Base-by-base conservation (phyloP, 441 rosid genomes). In the Pelargonium cotyledonis region DNA sequence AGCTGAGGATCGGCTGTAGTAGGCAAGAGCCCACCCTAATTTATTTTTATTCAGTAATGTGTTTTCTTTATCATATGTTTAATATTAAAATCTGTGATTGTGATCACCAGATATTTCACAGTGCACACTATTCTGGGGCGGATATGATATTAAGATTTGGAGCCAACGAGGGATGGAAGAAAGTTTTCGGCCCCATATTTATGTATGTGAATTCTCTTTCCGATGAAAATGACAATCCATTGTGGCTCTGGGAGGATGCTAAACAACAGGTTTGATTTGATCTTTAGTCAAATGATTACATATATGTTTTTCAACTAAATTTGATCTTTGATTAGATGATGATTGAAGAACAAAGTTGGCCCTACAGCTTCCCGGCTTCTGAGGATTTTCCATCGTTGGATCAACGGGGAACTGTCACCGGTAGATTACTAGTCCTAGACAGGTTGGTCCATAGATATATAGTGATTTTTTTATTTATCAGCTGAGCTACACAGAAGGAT, bases 121-220 rank as follows among this genome's bases (percentile, higher is more conserved):
- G 96, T 69, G 91, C 97, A 26, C 98, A 93, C 57, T 93, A 91
- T 38, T 77, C 75, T 0, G 98, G 97, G 53, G 90, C 83, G 14
- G 98, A 91, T 29, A 69, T 91, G 88, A 89, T 87, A 66, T 80
- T 80, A 77, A 91, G 80, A 70, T 67, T 93, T 2, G 75, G 76
- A 79, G 68, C 75, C 29, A 86, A 77, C 2, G 96, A 93, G 78
- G 74, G 83, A 12, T 89, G 97, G 97, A 91, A 93, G 84, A 93
- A 91, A 77, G 95, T 89, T 43, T 86, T 86, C 58, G 95, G 98
- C 63, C 98, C 97, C 0, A 84, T 89, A 66, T 89, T 89, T 8
- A 61, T 88, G 64, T 86, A 89, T 69, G 58, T 89, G 23, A 93
- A 93, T 66, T 71, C 84, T 60, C 70, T 76, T 49, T 65, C 74